These are phyloP conservation scores for Pulveroboletus sp. DNA, from an alignment of 768 basidiomycete genomes.

Conservation along the genomic window DNA sequence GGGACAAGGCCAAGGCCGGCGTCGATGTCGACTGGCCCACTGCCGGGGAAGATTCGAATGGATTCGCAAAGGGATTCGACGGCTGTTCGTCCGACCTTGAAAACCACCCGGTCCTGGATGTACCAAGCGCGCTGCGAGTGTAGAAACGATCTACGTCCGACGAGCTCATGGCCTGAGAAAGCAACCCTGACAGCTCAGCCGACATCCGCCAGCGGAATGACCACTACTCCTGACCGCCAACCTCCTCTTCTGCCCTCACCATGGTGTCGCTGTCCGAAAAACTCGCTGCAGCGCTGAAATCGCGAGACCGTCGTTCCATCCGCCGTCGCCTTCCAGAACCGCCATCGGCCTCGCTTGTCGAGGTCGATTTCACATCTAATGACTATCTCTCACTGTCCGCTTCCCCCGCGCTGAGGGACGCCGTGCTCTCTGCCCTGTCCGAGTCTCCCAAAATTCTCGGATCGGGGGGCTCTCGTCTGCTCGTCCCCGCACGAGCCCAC, in stretches of 20 bases:
- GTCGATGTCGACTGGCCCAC: too few relatives aligned
- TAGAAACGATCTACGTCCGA: too few relatives aligned
- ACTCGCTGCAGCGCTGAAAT: constrained; percentile 51
- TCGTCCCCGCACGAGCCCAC: constrained; percentile 60
- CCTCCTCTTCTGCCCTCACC: neutral
- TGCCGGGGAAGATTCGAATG: too few relatives aligned
- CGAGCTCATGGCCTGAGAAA: too few relatives aligned
- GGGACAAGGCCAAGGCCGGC: too few relatives aligned
- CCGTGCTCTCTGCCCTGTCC: constrained; percentile 53
- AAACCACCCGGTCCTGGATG: too few relatives aligned
- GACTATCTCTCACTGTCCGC: constrained; percentile 84
- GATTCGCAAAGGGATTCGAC: too few relatives aligned
- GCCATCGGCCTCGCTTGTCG: constrained; percentile 32
- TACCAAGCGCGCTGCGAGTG: too few relatives aligned
- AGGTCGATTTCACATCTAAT: constrained; percentile 77
- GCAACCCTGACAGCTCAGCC: too few relatives aligned
- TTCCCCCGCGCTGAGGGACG: constrained; percentile 49
- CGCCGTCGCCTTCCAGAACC: constrained; percentile 65
- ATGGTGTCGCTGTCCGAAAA: constrained; percentile 34
- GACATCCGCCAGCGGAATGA: too few relatives aligned
- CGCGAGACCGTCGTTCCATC: constrained; percentile 63
- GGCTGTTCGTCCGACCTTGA: too few relatives aligned
- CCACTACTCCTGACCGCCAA: too few relatives aligned
- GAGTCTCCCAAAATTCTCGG: constrained; percentile 63
- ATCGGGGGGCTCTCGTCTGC: constrained; percentile 81